Conservation (phyloP, 208 protist genomes). For the Trichomonas vaginalis region DNA sequence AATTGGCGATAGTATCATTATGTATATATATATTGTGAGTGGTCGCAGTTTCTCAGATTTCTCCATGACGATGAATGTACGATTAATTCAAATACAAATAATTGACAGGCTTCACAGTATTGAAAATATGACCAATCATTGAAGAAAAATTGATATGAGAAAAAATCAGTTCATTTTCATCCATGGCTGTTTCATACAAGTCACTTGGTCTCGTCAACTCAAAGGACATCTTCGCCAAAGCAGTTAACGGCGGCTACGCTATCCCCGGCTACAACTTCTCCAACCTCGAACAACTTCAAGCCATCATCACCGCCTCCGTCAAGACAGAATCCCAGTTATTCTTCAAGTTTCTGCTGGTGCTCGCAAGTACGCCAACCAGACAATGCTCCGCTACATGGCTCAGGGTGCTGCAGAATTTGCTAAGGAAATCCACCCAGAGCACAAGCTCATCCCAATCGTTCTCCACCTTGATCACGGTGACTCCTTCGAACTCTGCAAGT, state of each 20-base stretch:
- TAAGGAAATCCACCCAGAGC: constrained; percentile 23
- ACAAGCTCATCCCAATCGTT: constrained; percentile 26
- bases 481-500: constrained; percentile 25
- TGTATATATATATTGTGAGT: no score
- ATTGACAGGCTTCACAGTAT: no score
- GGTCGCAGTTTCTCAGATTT: no score
- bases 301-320: constrained; percentile 33
- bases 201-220: neutral
- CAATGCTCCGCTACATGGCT: constrained; percentile 37
- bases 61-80: no score
- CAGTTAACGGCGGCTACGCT: constrained; percentile 32
- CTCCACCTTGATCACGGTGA: constrained; percentile 43
- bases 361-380: constrained; percentile 35
- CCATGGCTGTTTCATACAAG: neutral
- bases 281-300: constrained; percentile 41
- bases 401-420: constrained; percentile 32
- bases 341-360: constrained; percentile 40
- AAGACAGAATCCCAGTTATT: constrained; percentile 40
- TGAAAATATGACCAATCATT: no score
- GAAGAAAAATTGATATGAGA: no score
- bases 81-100: no score
- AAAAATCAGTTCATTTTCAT: no score
- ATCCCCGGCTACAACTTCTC: constrained; percentile 41
- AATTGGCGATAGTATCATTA: no score
- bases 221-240: constrained; percentile 27